Evolutionary conservation across 2,329 filamentous ascomycete genomes (phyloP).

Genomic region (Trichophyton schoenleinii): DNA sequence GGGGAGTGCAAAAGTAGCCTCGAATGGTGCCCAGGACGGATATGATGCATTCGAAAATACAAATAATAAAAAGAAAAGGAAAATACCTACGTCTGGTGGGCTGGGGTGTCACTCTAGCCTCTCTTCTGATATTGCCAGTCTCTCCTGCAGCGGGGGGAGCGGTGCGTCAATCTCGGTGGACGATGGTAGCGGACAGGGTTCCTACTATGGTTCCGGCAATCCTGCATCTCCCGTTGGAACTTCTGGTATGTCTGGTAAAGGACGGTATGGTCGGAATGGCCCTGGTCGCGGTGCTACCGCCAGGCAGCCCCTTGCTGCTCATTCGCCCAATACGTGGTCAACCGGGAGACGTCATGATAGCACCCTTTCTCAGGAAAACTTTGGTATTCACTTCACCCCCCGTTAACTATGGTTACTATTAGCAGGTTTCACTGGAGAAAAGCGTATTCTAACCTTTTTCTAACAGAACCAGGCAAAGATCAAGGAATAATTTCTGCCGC

Average conservation of each 20-base stretch:
- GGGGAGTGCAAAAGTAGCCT: constrained; percentile 41
- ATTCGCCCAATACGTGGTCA: constrained; percentile 46
- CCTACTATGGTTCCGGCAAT: constrained; percentile 46
- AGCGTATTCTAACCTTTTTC: constrained; percentile 12
- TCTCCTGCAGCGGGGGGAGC: constrained; percentile 43
- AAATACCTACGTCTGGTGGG: constrained; percentile 82
- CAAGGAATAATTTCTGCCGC: constrained; percentile 85
- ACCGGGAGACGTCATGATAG: constrained; percentile 38
- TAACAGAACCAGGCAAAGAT: constrained; percentile 32
- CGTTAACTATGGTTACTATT: too few relatives aligned
- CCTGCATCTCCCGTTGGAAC: constrained; percentile 45
- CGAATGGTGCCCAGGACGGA: constrained; percentile 61
- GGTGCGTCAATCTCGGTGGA: constrained; percentile 32
- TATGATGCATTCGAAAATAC: constrained; percentile 98
- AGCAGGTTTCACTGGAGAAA: too few relatives aligned
- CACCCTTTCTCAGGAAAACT: constrained; percentile 28
- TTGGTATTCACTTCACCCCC: constrained; percentile 5
- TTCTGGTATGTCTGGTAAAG: constrained; percentile 67
- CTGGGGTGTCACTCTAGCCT: constrained; percentile 46
- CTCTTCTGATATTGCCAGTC: constrained; percentile 51
- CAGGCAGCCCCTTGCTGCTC: constrained; percentile 49
- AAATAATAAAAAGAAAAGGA: constrained; percentile 98
- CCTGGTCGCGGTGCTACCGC: constrained; percentile 34
- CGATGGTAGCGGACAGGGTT: constrained; percentile 36
- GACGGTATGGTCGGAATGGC: constrained; percentile 57